Evolutionary conservation across 2,329 filamentous ascomycete species (phyloP), one percentile per base, ranked within the genome.

Genomic region (Pestalotiopsis sp.): DNA sequence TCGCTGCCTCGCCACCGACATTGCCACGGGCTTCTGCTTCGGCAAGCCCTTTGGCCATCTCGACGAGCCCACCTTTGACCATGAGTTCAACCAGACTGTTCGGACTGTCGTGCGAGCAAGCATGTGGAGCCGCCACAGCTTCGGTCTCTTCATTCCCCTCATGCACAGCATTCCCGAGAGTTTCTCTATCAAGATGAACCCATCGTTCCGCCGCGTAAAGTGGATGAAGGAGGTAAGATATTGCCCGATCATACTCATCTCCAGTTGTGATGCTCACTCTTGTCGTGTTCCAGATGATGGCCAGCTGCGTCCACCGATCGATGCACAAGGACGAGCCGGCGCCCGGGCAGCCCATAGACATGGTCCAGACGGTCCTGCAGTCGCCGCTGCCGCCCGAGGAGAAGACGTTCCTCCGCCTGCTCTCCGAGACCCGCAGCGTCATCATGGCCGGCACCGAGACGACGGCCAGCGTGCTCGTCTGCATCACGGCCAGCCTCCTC

Each of bases 381-480:
- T 74, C 73, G 4, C 65, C 60, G 45, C 70, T 73, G 11, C 71
- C 72, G 11, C 12, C 68, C 17, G 68, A 72, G 31, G 73, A 75
- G 64, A 74, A 75, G 71, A 73, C 72, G 1, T 74, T 75, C 45
- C 70, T 71, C 20, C 72, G 73, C 2, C 72, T 75, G 2, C 74
- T 75, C 66, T 72, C 73, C 23, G 73, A 74, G 64, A 72, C 67
- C 14, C 70, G 73, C 12, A 74, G 73, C 27, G 70, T 75, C 39
- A 74, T 74, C 67, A 74, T 73, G 73, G 73, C 73, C 1, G 73
- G 73, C 11, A 75, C 73, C 9, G 73, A 74, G 69, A 75, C 73
- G 4, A 75, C 72, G 0, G 73, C 71, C 17, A 74, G 72, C 3
- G 68, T 72, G 0, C 68, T 74, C 31, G 71, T 74, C 23, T 70